Evolutionary conservation across 2,329 filamentous ascomycete species (phyloP), one percentile per base, ranked within the genome.

Genomic region (Xylariaceae sp.): DNA sequence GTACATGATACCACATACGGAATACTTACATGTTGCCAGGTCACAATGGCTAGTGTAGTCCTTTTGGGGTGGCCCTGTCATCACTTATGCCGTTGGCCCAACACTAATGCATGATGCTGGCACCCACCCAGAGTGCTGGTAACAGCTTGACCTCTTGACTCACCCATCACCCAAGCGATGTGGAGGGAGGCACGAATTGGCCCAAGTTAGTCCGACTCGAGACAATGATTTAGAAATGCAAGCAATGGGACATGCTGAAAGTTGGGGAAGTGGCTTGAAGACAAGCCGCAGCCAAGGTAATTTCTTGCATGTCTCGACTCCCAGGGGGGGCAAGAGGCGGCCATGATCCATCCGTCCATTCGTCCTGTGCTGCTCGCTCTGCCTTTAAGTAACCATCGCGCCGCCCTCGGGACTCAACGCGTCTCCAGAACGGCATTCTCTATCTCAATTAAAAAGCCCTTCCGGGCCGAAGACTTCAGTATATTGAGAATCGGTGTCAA

Each of bases 401-500:
- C 60, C 15, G 23, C 55, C 59, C 57, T 59, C 55, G 34, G 15
- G 34, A 30, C 54, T 65, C 56, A 48, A 65, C 65, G 63, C 62
- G 59, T 58, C 60, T 64, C 55, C n/a, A 30, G 52, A 45, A 56
- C 51, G 45, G 30, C 70, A 72, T 71, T 72, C 70, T 68, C 69
- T 47, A 55, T 61, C 55, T 58, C 42, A 56, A 66, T 60, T 64
- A 59, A 63, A 42, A 62, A 62, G 59, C 65, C 68, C 65, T 65
- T 62, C 62, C 67, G 65, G 69, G 57, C 64, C 66, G 56, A 67
- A 67, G 61, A 64, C 61, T 30, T 63, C 51, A 61, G 62, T 65
- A 67, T 69, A 70, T 69, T 69, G 66, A 64, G 61, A 59, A 64
- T 62, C 62, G 67, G 65, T 67, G 63, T 67, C 59, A 62, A 61